Percentiles rank a stretch among this genome's conserved stretches.
Evolutionary conservation across 2,329 filamentous ascomycete genomes (phyloP).

Genomic region (Aureobasidium sp.): DNA sequence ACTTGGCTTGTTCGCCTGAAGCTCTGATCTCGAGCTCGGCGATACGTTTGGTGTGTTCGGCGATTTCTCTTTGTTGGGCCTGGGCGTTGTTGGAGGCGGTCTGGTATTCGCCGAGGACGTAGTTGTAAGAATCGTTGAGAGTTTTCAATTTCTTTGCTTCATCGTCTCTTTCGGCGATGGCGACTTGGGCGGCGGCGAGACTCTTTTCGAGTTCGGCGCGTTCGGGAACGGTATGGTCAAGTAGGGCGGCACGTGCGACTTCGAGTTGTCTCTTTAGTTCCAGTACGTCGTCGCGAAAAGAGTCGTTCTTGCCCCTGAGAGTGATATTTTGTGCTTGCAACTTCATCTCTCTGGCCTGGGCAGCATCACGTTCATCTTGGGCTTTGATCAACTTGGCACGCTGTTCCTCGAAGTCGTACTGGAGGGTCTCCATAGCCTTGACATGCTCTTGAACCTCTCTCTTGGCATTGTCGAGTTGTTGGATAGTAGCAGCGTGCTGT

Average conservation of each 20-base stretch:
- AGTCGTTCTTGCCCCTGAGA: not conserved
- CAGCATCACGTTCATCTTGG: slow-evolving; percentile 24
- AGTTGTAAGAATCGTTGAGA: slow-evolving; percentile 47
- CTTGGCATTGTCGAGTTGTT: not conserved
- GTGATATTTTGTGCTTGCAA: not conserved
- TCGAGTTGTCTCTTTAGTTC: slow-evolving; percentile 26
- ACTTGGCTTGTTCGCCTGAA: slow-evolving; percentile 24
- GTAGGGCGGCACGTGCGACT: slow-evolving; percentile 24
- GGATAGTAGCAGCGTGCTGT: not conserved
- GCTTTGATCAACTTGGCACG: slow-evolving; percentile 24
- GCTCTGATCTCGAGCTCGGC: slow-evolving; percentile 23
- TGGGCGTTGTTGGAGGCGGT: slow-evolving; percentile 45
- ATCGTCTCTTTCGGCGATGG: slow-evolving; percentile 21
- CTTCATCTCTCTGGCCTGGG: slow-evolving; percentile 19
- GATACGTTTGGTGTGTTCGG: slow-evolving; percentile 37
- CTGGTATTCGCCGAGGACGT: slow-evolving; percentile 54
- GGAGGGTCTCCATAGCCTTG: slow-evolving; percentile 27
- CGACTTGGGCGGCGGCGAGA: slow-evolving; percentile 19
- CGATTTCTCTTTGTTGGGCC: slow-evolving; percentile 43
- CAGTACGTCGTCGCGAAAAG: slow-evolving; percentile 24
- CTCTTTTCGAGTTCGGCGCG: slow-evolving; percentile 28
- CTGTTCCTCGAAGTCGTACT: slow-evolving; percentile 30
- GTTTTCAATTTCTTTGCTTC: slow-evolving; percentile 28
- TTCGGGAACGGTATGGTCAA: slow-evolving; percentile 28
- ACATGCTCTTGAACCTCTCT: slow-evolving; percentile 24